Conservation (phyloP, 805 yeast species). For the Hanseniaspora vineae region DNA sequence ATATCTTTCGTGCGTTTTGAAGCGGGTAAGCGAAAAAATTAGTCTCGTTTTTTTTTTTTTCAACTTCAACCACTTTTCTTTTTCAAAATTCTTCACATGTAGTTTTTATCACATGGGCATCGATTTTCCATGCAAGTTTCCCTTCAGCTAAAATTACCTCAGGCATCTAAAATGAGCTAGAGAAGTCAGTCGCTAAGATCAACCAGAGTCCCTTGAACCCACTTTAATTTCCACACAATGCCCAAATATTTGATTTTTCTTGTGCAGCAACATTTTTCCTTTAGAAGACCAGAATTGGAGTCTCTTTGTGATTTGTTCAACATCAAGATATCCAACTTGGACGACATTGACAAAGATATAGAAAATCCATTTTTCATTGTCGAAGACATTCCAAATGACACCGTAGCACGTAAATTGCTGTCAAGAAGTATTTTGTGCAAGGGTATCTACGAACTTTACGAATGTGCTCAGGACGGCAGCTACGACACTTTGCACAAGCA, state of each 20-base stretch:
- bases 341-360: constrained; percentile 45
- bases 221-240: constrained; percentile 3
- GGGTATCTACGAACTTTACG: constrained; percentile 58
- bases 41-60: too few relatives aligned
- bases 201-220: too few relatives aligned
- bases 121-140: too few relatives aligned
- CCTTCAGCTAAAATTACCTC: too few relatives aligned
- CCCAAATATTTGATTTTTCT: constrained; percentile 64
- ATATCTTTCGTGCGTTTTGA: too few relatives aligned
- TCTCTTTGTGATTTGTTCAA: constrained; percentile 60
- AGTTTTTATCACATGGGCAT: too few relatives aligned
- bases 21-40: too few relatives aligned
- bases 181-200: too few relatives aligned
- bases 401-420: constrained; percentile 51
- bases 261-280: constrained; percentile 73
- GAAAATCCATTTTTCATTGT: constrained; percentile 61
- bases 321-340: constrained; percentile 31
- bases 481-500: constrained; percentile 43
- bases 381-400: constrained; percentile 44
- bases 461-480: constrained; percentile 58
- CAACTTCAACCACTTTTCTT: too few relatives aligned
- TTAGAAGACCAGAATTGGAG: constrained; percentile 71
- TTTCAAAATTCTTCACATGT: too few relatives aligned
- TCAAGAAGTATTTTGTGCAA: constrained; percentile 56
- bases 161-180: too few relatives aligned